These are phyloP conservation scores for Casuarina glauca DNA, from an alignment of 306 rosid genomes.

Conservation along the genomic window DNA sequence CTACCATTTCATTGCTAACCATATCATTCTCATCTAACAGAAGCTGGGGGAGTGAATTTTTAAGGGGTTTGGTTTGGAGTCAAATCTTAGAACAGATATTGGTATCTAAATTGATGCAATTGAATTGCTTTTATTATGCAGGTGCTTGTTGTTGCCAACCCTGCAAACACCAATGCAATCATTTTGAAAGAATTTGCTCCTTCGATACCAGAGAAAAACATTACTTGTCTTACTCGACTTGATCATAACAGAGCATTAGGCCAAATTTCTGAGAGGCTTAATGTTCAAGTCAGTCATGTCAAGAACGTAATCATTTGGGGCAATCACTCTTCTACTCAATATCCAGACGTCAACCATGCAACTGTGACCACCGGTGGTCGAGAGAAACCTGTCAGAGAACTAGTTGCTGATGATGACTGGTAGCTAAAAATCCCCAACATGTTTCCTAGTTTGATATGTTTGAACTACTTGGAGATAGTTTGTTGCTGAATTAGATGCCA, in stretches of 20 bases:
- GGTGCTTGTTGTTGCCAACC: slow-evolving; percentile 96
- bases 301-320: slow-evolving; percentile 92
- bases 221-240: slow-evolving; percentile 83
- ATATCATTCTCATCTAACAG: neutral
- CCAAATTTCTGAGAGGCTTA: slow-evolving; percentile 76
- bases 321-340: slow-evolving; percentile 91
- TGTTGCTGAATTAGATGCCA: neutral
- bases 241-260: slow-evolving; percentile 94
- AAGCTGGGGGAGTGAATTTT: neutral
- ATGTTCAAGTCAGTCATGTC: slow-evolving; percentile 68
- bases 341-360: slow-evolving; percentile 91
- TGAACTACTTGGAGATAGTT: neutral
- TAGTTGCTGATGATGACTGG: slow-evolving; percentile 64
- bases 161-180: slow-evolving; percentile 91
- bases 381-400: slow-evolving; percentile 54
- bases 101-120: slow-evolving; percentile 15
- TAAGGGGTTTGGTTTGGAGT: neutral
- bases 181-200: slow-evolving; percentile 84
- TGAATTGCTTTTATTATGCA: slow-evolving; percentile 25
- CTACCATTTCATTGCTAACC: neutral
- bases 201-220: slow-evolving; percentile 74
- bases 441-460: neutral
- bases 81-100: neutral
- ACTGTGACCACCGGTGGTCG: slow-evolving; percentile 35
- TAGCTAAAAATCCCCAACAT: slow-evolving; percentile 24